These are phyloP conservation scores for Kazachstania taianensis DNA, from an alignment of 805 yeast genomes.

Conservation along the genomic window DNA sequence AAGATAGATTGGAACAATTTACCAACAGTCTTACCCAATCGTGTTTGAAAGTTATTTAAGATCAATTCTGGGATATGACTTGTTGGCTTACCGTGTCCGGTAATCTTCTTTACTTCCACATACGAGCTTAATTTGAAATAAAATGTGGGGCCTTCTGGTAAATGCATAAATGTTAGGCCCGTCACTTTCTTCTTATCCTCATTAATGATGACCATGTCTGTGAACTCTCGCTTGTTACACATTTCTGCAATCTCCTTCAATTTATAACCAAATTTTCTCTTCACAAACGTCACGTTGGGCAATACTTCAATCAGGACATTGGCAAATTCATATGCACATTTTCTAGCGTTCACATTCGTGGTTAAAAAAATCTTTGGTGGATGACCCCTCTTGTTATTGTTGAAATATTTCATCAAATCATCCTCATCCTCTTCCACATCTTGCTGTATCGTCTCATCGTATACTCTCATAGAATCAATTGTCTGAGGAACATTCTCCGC, in stretches of 20 bases:
- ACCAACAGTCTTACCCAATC: constrained; percentile 90
- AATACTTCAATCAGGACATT: constrained; percentile 73
- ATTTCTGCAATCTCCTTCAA: constrained; percentile 81
- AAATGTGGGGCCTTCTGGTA: constrained; percentile 93
- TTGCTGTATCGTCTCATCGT: constrained; percentile 65
- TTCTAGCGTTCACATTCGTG: constrained; percentile 78
- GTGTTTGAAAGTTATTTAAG: constrained; percentile 83
- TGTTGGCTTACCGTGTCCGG: constrained; percentile 87
- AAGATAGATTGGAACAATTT: constrained; percentile 82
- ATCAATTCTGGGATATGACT: constrained; percentile 87
- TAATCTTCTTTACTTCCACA: constrained; percentile 60
- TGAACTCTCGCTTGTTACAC: constrained; percentile 74
- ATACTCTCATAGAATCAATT: constrained; percentile 73
- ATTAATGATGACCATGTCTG: constrained; percentile 80
- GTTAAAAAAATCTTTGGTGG: constrained; percentile 86
- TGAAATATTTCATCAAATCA: constrained; percentile 29
- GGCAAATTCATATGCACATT: constrained; percentile 83
- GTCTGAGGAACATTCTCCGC: constrained; percentile 72
- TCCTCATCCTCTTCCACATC: constrained; percentile 20
- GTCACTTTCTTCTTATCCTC: constrained; percentile 90
- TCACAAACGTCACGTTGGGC: constrained; percentile 79
- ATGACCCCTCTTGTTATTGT: constrained; percentile 46
- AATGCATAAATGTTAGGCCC: constrained; percentile 85
- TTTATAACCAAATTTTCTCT: constrained; percentile 72
- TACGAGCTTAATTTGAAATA: constrained; percentile 78